A percentile compares a stretch with the other conserved stretches of the same genome.
phyloP scores from a whole-genome alignment of 345 rosid species.

The Eucalyptus dawsonii region DNA sequence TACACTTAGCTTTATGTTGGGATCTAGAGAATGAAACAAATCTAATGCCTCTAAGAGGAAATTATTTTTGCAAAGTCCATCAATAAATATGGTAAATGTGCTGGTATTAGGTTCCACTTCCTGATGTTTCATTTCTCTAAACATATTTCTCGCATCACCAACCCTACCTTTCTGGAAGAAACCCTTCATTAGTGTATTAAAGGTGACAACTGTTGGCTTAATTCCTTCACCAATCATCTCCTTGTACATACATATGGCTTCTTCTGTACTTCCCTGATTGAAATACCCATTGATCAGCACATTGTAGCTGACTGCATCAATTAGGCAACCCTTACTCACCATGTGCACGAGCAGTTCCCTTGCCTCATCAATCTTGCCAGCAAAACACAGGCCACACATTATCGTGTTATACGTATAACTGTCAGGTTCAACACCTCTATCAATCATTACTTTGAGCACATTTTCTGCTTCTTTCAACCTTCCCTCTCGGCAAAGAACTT shows the following conservation, averaged over 20 bases:
- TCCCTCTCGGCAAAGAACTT: conserved; percentile 1
- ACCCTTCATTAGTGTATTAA: background rate
- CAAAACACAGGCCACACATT: conserved; percentile 3
- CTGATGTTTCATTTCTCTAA: conserved; percentile 2
- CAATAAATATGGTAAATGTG: background rate
- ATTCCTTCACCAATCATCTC: conserved; percentile 1
- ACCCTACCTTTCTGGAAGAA: conserved; percentile 6
- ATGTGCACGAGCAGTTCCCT: background rate
- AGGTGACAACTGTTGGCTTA: conserved; percentile 2
- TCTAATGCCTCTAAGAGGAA: conserved; percentile 8
- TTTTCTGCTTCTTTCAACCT: conserved; percentile 5
- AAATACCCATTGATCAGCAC: conserved; percentile 3
- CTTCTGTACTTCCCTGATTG: background rate
- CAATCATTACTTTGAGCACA: background rate
- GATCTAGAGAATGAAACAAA: background rate
- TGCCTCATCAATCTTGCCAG: background rate
- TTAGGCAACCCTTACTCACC: background rate
- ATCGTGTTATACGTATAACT: background rate
- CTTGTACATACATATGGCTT: background rate
- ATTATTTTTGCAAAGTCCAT: conserved; percentile 17
- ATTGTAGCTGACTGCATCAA: conserved; percentile 1
- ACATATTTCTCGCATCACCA: conserved; percentile 2
- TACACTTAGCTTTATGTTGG: background rate
- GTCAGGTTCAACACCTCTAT: background rate
- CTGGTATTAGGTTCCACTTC: background rate